Conservation (phyloP, 2,329 filamentous ascomycete species). For the Neurospora sp. region DNA sequence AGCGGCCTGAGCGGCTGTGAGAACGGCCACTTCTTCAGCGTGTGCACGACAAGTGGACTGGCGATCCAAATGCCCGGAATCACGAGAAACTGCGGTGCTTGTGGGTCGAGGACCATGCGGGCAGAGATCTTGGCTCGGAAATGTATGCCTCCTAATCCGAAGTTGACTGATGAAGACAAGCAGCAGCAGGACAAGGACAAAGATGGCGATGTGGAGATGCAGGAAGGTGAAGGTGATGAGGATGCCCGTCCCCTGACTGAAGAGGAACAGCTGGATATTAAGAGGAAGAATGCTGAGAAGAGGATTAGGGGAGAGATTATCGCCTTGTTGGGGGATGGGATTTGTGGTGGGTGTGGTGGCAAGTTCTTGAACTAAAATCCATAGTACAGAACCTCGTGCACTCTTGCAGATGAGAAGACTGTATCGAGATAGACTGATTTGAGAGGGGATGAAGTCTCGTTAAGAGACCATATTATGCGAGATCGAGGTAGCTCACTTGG, state of each 20-base stretch:
- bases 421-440: background rate
- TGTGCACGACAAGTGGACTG: slow-evolving; percentile 42
- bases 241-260: background rate
- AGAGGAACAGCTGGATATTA: background rate
- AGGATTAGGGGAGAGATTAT: slow-evolving; percentile 10
- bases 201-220: background rate
- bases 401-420: background rate
- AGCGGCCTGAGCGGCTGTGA: slow-evolving; percentile 20
- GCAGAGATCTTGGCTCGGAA: slow-evolving; percentile 27
- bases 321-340: slow-evolving; percentile 15
- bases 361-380: slow-evolving; percentile 24
- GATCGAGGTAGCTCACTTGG: background rate
- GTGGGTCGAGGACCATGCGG: slow-evolving; percentile 40
- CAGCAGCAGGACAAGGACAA: background rate
- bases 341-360: slow-evolving; percentile 25
- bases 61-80: slow-evolving; percentile 44
- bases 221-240: background rate
- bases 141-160: background rate
- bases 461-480: background rate
- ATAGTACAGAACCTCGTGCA: background rate
- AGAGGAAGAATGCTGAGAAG: slow-evolving; percentile 17
- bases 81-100: slow-evolving; percentile 45
- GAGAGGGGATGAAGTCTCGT: background rate
- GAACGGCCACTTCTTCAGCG: slow-evolving; percentile 29
- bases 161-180: background rate